phyloP scores from a whole-genome alignment of 495 filamentous ascomycete species.

The Clavariopsis aquatica region DNA sequence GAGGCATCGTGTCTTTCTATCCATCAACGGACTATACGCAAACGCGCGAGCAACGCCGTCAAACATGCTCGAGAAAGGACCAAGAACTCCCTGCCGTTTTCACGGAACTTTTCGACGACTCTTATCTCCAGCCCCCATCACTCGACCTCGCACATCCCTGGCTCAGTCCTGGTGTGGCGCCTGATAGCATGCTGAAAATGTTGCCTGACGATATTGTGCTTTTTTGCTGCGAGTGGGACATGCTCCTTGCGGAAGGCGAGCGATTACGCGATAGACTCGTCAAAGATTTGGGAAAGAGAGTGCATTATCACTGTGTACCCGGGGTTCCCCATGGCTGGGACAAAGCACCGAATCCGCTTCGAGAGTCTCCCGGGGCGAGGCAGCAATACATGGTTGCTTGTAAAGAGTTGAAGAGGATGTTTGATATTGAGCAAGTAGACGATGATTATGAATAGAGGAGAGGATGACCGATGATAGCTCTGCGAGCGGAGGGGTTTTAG shows the following conservation, averaged over 20 bases:
- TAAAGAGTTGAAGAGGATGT: conserved; percentile 48
- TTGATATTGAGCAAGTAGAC: conserved; percentile 37
- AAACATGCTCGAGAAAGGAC: conserved; percentile 62
- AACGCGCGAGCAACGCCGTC: conserved; percentile 70
- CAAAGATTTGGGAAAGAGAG: conserved; percentile 61
- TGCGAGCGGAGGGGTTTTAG: no score
- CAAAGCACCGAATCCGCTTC: conserved; percentile 76
- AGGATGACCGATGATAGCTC: no score
- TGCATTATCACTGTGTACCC: conserved; percentile 69
- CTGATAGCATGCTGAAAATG: conserved; percentile 52
- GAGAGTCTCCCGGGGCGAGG: conserved; percentile 50
- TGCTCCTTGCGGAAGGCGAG: conserved; percentile 78
- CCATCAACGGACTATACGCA: conserved; percentile 81
- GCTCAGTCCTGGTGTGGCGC: conserved; percentile 64
- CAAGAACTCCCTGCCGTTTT: conserved; percentile 72
- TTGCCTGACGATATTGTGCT: conserved; percentile 69
- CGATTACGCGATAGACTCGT: conserved; percentile 63
- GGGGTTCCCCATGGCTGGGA: conserved; percentile 82
- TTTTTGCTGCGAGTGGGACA: conserved; percentile 88
- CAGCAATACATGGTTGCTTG: conserved; percentile 51
- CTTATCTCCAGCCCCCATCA: conserved; percentile 67
- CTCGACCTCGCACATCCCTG: conserved; percentile 58
- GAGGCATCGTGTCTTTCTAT: conserved; percentile 74
- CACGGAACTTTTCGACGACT: conserved; percentile 82
- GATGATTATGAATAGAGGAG: conserved; percentile 12